phyloP scores from a whole-genome alignment of 164 flowering plant species.

The Buxus sempervirens region DNA sequence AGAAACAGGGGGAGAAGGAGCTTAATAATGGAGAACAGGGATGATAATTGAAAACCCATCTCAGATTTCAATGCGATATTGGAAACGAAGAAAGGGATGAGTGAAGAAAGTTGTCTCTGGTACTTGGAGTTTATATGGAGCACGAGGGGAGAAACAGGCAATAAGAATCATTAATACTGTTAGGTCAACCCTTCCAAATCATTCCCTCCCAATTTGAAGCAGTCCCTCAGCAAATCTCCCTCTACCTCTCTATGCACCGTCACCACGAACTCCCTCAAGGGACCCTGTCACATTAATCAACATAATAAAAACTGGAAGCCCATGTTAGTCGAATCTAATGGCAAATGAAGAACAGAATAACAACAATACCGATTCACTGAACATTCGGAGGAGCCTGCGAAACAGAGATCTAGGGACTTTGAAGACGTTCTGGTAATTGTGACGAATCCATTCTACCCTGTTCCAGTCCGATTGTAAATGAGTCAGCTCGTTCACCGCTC shows the following conservation, averaged over 20 bases:
- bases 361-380: slow-evolving; percentile 38
- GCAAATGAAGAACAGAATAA: not conserved
- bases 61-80: slow-evolving; percentile 16
- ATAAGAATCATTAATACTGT: too few species aligned
- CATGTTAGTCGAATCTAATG: not conserved
- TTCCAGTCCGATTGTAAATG: slow-evolving; percentile 38
- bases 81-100: slow-evolving; percentile 1
- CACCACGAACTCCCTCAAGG: slow-evolving; percentile 51
- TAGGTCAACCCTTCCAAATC: slow-evolving; percentile 56
- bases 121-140: not conserved
- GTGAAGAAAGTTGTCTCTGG: slow-evolving; percentile 14
- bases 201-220: slow-evolving; percentile 52
- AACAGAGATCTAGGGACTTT: slow-evolving; percentile 34
- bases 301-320: not conserved
- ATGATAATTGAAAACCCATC: slow-evolving; percentile 15
- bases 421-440: slow-evolving; percentile 41
- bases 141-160: not conserved
- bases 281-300: slow-evolving; percentile 40
- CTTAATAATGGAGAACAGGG: not conserved
- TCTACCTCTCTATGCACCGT: slow-evolving; percentile 46
- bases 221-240: slow-evolving; percentile 53
- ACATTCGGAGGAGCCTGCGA: slow-evolving; percentile 33
- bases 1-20: slow-evolving; percentile 13
- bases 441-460: slow-evolving; percentile 39
- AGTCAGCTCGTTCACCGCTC: slow-evolving; percentile 38